Base-by-base conservation (phyloP, 257 asterid genomes). In the Nicotiana sylvestris region DNA sequence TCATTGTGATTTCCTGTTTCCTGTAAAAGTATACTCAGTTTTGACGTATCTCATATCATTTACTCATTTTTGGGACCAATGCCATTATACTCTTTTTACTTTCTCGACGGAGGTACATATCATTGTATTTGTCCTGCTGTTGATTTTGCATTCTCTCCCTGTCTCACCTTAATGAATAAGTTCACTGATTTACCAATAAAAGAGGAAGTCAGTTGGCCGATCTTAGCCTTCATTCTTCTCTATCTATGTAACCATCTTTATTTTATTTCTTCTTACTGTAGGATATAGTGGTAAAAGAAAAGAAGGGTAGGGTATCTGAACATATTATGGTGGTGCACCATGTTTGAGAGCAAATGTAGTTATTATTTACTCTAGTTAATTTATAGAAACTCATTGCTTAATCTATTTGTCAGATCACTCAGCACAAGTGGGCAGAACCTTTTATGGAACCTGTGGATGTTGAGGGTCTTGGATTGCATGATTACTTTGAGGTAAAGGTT, bases 361-460 rank as follows among this genome's bases (percentile, higher is more conserved):
- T 25, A 60, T 13, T 55, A n/a, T 46, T 55, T 68, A 37, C 62
- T 39, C 25, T 18, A 64, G 32, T 29, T 66, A 33, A 17, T 32
- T 81, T 67, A 21, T 69, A 37, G 69, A 25, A 25, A 29, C 64
- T 76, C 80, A 51, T n/a, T 58, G 17, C 74, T 35, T 35, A n/a
- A 64, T 68, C 78, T 88, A 62, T 32, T 87, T 85, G 82, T 67
- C 92, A 95, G 99, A 88, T 95, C 82, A 93, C 91, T 86, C 93
- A 88, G 85, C 97, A 90, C 86, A 87, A 91, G 84, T 95, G 98
- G 99, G 97, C 98, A 15, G 93, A 85, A 84, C 99, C 99, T 55
- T 95, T 95, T 80, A 85, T 95, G 98, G 90, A 91, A 84, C 98
- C 99, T 33, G 99, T 95, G 86, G 99, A 95, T 77, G 99, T 95